Evolutionary conservation across 306 rosid genomes (phyloP).

Genomic region (Cicer chorassanicum): DNA sequence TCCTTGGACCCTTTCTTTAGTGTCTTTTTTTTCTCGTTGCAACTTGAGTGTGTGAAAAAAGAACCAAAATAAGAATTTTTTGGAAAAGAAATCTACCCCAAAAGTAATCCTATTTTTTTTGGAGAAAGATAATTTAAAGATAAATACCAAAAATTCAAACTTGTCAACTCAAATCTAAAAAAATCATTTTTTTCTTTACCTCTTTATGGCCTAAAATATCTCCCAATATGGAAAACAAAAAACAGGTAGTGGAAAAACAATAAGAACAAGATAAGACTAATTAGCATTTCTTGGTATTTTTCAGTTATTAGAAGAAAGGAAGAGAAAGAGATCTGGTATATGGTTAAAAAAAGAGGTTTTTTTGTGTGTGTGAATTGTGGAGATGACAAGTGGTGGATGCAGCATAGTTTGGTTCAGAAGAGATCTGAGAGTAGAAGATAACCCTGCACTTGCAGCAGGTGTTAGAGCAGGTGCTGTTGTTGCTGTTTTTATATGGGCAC

Average conservation of each 20-base stretch:
- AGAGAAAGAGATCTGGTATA: conserved; percentile 32
- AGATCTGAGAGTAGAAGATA: conserved; percentile 97
- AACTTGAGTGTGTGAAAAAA: conserved; percentile 45
- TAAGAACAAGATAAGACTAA: conserved; percentile 40
- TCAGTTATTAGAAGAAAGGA: no score
- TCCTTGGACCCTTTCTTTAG: conserved; percentile 27
- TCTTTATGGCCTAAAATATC: conserved; percentile 46
- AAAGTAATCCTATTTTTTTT: conserved; percentile 39
- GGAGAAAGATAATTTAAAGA: conserved; percentile 40
- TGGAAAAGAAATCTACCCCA: conserved; percentile 39
- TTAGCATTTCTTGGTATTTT: no score
- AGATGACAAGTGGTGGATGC: conserved; percentile 93
- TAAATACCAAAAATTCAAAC: conserved; percentile 29
- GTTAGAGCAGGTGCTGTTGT: conserved; percentile 90
- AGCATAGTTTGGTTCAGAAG: conserved; percentile 99
- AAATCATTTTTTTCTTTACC: conserved; percentile 34
- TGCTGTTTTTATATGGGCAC: conserved; percentile 94
- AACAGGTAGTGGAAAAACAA: neutral
- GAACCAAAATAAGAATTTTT: conserved; percentile 36
- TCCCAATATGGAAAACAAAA: conserved; percentile 27
- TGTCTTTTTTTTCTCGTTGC: conserved; percentile 47
- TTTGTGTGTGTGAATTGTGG: conserved; percentile 32
- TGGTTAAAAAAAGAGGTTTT: conserved; percentile 41
- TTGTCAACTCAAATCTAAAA: conserved; percentile 39
- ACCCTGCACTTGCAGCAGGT: conserved; percentile 90